These are phyloP conservation scores for Russula olivacea DNA, from an alignment of 768 basidiomycete species.

Conservation along the genomic window DNA sequence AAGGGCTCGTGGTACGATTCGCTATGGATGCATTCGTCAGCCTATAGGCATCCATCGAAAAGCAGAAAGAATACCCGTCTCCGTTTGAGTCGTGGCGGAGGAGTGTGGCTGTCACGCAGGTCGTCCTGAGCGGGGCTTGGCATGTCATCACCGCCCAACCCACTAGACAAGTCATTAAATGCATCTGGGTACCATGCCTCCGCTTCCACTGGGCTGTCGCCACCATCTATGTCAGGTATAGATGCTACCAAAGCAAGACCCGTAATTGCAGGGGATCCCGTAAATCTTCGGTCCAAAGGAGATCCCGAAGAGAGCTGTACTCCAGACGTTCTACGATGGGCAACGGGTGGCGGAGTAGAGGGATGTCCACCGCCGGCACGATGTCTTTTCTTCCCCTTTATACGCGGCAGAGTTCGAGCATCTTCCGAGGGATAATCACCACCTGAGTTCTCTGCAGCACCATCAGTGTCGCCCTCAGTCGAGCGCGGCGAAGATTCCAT, in stretches of 20 bases:
- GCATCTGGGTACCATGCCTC: constrained; percentile 11
- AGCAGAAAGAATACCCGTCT: constrained; percentile 8
- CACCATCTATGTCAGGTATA: neutral
- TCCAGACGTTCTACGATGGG: neutral
- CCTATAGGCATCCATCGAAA: neutral
- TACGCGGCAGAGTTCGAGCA: neutral
- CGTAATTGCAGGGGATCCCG: neutral
- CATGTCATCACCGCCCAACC: neutral
- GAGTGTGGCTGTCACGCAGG: neutral
- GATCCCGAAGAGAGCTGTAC: neutral
- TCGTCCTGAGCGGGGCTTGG: neutral
- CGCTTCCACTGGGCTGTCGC: neutral
- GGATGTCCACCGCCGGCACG: neutral
- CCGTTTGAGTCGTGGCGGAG: constrained; percentile 8
- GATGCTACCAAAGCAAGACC: neutral
- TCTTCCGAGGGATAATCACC: neutral
- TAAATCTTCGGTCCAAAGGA: neutral
- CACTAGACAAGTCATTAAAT: constrained; percentile 10
- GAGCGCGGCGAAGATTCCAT: constrained; percentile 20
- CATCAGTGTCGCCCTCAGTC: neutral
- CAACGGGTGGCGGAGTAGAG: neutral
- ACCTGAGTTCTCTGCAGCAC: neutral
- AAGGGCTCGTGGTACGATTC: neutral
- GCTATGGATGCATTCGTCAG: constrained; percentile 11
- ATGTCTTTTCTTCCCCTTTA: constrained; percentile 8